Evolutionary conservation across 1,139 yeast species (phyloP).

Genomic region (Yamadazyma aaseri): DNA sequence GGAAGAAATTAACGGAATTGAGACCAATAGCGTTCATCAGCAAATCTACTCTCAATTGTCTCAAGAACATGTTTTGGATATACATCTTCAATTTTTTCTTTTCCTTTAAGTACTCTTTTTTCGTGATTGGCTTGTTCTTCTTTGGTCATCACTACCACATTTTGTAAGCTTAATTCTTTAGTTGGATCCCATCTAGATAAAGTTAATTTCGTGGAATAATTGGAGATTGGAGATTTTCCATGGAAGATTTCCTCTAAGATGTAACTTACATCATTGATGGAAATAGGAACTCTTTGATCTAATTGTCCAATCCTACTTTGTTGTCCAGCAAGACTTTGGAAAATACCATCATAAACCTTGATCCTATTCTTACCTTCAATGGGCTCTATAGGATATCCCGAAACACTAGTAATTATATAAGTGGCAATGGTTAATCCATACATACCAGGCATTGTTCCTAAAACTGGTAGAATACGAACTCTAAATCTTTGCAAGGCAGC

Average conservation of each 20-base stretch:
- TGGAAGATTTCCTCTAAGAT: slow-evolving; percentile 89
- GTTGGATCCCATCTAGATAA: slow-evolving; percentile 81
- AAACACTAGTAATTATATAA: slow-evolving; percentile 69
- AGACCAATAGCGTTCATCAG: slow-evolving; percentile 72
- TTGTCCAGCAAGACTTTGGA: slow-evolving; percentile 85
- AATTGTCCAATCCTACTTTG: slow-evolving; percentile 69
- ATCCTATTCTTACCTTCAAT: slow-evolving; percentile 88
- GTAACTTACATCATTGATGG: slow-evolving; percentile 73
- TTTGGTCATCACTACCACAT: slow-evolving; percentile 82
- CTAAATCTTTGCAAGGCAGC: slow-evolving; percentile 87
- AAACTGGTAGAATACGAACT: slow-evolving; percentile 88
- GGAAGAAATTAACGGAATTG: slow-evolving; percentile 34
- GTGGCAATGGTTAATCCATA: slow-evolving; percentile 91
- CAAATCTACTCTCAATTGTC: slow-evolving; percentile 60
- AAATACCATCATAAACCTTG: slow-evolving; percentile 77
- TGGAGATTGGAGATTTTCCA: slow-evolving; percentile 89
- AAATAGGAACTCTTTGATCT: slow-evolving; percentile 72
- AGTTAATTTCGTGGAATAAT: slow-evolving; percentile 74
- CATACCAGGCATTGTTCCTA: slow-evolving; percentile 96
- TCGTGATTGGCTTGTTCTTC: slow-evolving; percentile 86
- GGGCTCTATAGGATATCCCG: slow-evolving; percentile 87
- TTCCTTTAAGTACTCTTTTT: slow-evolving; percentile 64
- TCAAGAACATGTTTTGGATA: slow-evolving; percentile 62
- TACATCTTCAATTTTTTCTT: slow-evolving; percentile 58
- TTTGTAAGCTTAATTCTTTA: slow-evolving; percentile 57